phyloP scores from a whole-genome alignment of 1,284 basidiomycete genomes.

The Fomitopsis palustris region DNA sequence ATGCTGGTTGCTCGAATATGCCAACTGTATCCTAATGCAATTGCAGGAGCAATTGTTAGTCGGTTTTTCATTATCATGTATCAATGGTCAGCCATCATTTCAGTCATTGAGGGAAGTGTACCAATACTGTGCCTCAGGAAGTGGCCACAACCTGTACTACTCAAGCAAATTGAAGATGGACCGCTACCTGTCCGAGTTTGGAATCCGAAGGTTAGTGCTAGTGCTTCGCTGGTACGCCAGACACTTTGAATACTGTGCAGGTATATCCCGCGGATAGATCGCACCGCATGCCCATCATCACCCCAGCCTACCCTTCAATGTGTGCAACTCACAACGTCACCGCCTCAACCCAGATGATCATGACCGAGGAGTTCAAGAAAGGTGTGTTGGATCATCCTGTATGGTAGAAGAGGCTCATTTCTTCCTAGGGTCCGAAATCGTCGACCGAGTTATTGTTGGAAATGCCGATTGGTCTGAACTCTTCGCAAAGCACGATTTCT shows the following conservation, averaged over 20 bases:
- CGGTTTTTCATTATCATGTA: constrained; percentile 97
- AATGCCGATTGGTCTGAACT: constrained; percentile 89
- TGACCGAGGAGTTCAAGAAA: constrained; percentile 95
- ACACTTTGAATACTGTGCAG: constrained; percentile 33
- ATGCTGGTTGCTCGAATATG: constrained; percentile 98
- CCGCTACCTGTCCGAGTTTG: constrained; percentile 93
- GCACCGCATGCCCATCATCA: constrained; percentile 99
- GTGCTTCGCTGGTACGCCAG: neutral
- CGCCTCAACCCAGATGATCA: constrained; percentile 92
- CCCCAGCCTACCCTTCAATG: constrained; percentile 99
- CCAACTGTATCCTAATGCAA: constrained; percentile 95
- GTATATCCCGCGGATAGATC: constrained; percentile 90
- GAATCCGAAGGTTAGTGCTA: constrained; percentile 85
- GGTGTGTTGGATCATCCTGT: constrained; percentile 43
- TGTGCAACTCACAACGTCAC: constrained; percentile 99
- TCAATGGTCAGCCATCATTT: constrained; percentile 71
- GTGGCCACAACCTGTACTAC: constrained; percentile 96
- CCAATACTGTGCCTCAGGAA: constrained; percentile 49
- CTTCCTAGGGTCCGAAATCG: constrained; percentile 78
- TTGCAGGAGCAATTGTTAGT: constrained; percentile 93
- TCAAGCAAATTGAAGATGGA: constrained; percentile 96
- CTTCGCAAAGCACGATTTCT: constrained; percentile 95
- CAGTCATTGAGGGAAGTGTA: neutral
- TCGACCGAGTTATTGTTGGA: constrained; percentile 87
- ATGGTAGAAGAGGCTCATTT: neutral